Base-by-base conservation (phyloP, 495 filamentous ascomycete species). In the Penicillium bovifimosum region DNA sequence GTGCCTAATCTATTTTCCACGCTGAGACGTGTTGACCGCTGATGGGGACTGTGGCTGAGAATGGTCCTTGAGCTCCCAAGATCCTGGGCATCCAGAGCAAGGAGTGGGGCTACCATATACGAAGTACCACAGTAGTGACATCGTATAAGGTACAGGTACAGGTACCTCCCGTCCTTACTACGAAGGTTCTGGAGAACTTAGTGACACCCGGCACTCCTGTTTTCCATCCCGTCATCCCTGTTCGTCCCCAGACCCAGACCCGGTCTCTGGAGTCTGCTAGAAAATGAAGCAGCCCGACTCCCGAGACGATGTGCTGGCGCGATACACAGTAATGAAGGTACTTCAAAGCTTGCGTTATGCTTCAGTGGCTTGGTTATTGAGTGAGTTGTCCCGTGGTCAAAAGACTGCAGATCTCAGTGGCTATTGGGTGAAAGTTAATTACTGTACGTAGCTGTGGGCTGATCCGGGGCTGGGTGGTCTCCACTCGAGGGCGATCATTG, bases 31-130 rank as follows among this genome's bases (percentile, higher is more conserved):
- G 40, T 41, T 50, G 47, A 41, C 34, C 47, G 47, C 47, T 50
- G 44, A 47, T 47, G 47, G 13, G 36, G 47, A 32, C 36, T 50
- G 47, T 50, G 47, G 47, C 47, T 50, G 47, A 50, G 20, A 29
- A 26, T n/a, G n/a, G n/a, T 11, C 18, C 27, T 7, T 14, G 9
- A 14, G 9, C 28, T 32, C 18, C 18, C 18, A 10, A 34, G 20
- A 4, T 24, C 20, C 20, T 24, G 2, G 20, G 4, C 20, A 24
- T 4, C n/a, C 28, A 18, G 31, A 11, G 31, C 20, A 47, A 36
- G 45, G 45, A 47, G 45, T 27, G 32, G 31, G 32, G 32, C 45
- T 36, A 9, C 45, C 28, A 9, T 27, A 3, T 31, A 24, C 32
- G 20, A 24, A 24, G n/a, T 47, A 7, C 8, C n/a, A 7, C 6